Evolutionary conservation across 805 yeast species (phyloP).

Genomic region (Gaillardinia entomophila): DNA sequence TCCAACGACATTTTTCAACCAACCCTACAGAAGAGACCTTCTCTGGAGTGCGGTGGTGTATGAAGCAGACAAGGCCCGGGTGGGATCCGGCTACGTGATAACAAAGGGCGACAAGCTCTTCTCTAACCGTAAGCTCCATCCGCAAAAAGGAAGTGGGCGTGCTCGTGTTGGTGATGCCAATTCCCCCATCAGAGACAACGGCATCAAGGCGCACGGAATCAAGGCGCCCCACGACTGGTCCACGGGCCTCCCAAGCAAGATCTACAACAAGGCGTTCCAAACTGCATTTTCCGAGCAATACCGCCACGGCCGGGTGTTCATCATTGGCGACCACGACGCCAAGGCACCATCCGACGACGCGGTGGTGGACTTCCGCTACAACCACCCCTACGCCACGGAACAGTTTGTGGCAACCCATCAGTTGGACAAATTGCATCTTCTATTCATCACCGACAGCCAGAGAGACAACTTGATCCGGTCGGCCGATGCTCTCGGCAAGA

Average conservation of each 20-base stretch:
- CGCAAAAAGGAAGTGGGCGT: constrained; percentile 91
- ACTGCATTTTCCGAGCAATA: constrained; percentile 80
- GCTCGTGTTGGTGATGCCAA: constrained; percentile 97
- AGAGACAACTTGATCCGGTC: constrained; percentile 58
- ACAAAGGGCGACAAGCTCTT: constrained; percentile 84
- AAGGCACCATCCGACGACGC: constrained; percentile 10
- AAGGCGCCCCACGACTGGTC: constrained; percentile 87
- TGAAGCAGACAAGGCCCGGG: constrained; percentile 86
- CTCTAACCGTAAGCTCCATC: constrained; percentile 73
- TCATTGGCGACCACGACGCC: constrained; percentile 49
- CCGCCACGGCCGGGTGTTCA: constrained; percentile 62
- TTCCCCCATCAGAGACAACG: constrained; percentile 86
- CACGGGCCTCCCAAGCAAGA: constrained; percentile 66
- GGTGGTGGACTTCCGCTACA: constrained; percentile 34
- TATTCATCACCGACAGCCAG: constrained; percentile 62
- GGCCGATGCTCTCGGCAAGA: constrained; percentile 45
- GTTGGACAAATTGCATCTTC: constrained; percentile 46
- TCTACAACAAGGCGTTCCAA: constrained; percentile 71
- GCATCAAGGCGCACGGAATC: constrained; percentile 85
- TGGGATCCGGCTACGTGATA: constrained; percentile 82
- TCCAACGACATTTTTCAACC: constrained; percentile 60
- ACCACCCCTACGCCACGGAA: constrained; percentile 41
- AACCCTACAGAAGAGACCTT: constrained; percentile 82
- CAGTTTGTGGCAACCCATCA: constrained; percentile 46
- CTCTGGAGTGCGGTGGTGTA: constrained; percentile 91